A percentile compares a stretch with the other conserved stretches of the same genome.
Conservation (phyloP, 192 early-diverging fungal genomes). For the Coemansia sp. region DNA sequence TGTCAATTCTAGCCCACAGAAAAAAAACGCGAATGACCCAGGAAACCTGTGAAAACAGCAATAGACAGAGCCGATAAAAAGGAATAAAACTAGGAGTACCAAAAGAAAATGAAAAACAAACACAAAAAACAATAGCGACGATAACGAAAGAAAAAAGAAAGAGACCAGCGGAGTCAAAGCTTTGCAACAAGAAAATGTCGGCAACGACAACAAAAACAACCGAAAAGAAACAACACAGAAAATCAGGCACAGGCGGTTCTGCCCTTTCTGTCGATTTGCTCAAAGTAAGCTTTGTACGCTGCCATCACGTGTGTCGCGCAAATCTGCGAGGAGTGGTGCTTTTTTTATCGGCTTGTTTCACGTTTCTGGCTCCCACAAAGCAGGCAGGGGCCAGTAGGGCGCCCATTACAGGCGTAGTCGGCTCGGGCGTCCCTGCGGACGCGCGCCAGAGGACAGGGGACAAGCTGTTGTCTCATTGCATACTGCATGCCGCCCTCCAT, state of each 20-base stretch:
- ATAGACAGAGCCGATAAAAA: not conserved
- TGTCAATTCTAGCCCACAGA: not conserved
- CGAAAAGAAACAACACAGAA: not conserved
- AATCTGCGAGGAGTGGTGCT: not conserved
- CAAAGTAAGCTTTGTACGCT: not conserved
- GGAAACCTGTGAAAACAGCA: not conserved
- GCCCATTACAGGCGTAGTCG: too few relatives aligned
- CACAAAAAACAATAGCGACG: not conserved
- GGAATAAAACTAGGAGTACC: not conserved
- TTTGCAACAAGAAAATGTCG: not conserved
- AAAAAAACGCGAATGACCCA: not conserved
- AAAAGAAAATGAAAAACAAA: not conserved
- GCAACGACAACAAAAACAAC: not conserved
- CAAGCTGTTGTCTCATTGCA: too few relatives aligned
- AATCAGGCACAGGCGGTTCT: not conserved
- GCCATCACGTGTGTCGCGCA: slow-evolving; percentile 8
- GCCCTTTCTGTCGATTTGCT: slow-evolving; percentile 1
- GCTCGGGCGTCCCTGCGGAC: too few relatives aligned
- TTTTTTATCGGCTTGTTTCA: not conserved
- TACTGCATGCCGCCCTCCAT: not conserved
- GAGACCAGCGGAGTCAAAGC: not conserved
- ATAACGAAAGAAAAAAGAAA: not conserved
- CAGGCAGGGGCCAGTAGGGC: not conserved
- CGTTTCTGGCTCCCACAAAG: not conserved
- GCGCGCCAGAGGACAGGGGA: too few relatives aligned